These are phyloP conservation scores for Exserohilum turcica DNA, from an alignment of 2,329 filamentous ascomycete species.

Conservation along the genomic window DNA sequence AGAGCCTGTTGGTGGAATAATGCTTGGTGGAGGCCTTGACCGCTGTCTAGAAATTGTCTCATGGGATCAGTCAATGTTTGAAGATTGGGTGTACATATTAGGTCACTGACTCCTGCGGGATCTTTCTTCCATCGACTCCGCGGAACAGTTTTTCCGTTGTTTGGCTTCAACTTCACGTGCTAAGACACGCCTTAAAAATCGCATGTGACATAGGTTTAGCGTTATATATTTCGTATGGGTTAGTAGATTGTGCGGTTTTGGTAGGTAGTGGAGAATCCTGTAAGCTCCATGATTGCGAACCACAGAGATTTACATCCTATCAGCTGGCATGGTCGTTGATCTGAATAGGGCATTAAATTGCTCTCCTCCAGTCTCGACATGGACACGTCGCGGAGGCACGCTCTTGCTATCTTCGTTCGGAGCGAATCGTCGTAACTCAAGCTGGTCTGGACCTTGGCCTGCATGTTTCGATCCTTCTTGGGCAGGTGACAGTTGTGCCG, in stretches of 20 bases:
- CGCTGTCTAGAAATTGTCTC: not conserved
- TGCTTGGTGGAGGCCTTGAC: not conserved
- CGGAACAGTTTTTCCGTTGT: not conserved
- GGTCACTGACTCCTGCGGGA: constrained; percentile 5
- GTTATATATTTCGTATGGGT: constrained; percentile 6
- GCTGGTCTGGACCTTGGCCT: not conserved
- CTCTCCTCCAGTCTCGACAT: not conserved
- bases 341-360: not conserved
- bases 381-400: not conserved
- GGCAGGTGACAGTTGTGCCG: not conserved
- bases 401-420: not conserved
- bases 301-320: not conserved
- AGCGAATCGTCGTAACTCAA: not conserved
- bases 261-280: constrained; percentile 2
- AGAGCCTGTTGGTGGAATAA: not conserved
- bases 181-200: constrained; percentile 6
- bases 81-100: not conserved
- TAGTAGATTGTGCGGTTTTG: not conserved
- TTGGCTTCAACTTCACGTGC: constrained; percentile 5
- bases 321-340: not conserved
- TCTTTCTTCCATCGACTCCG: constrained; percentile 5
- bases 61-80: not conserved
- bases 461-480: not conserved
- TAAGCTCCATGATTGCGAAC: constrained; percentile 3
- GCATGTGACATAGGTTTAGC: constrained; percentile 7